phyloP scores from a whole-genome alignment of 2,329 filamentous ascomycete species.

The Diaporthe amygdali region DNA sequence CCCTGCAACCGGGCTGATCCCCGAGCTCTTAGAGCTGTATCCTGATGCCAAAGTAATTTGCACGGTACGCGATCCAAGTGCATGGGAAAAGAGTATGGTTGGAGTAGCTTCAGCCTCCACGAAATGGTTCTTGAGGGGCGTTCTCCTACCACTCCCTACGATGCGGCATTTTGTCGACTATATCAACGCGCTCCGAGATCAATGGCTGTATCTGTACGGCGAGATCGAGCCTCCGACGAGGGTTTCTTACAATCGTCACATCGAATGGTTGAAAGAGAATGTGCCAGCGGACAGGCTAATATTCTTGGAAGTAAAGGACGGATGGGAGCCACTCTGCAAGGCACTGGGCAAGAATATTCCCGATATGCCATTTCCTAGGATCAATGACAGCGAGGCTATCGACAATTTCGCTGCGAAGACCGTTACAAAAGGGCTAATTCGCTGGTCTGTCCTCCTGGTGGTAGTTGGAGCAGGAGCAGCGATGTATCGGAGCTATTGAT shows the following conservation, averaged over 20 bases:
- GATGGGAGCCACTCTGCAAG: constrained; percentile 46
- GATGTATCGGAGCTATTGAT: not conserved
- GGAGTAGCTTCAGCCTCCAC: constrained; percentile 38
- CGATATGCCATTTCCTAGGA: constrained; percentile 38
- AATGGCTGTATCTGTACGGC: constrained; percentile 34
- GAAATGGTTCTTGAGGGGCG: constrained; percentile 39
- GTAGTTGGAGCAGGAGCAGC: not conserved
- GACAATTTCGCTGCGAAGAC: not conserved
- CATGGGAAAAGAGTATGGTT: constrained; percentile 44
- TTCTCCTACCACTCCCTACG: constrained; percentile 39
- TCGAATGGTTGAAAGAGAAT: constrained; percentile 24
- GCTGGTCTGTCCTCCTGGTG: not conserved
- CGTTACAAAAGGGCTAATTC: not conserved
- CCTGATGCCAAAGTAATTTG: constrained; percentile 55
- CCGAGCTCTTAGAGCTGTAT: constrained; percentile 53
- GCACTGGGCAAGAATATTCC: constrained; percentile 43
- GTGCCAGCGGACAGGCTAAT: constrained; percentile 40
- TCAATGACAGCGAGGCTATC: constrained; percentile 32
- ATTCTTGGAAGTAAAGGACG: constrained; percentile 42
- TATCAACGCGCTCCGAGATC: constrained; percentile 29
- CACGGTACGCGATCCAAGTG: constrained; percentile 43
- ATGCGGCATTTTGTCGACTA: constrained; percentile 38
- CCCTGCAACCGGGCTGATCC: constrained; percentile 46
- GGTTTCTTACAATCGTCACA: constrained; percentile 21
- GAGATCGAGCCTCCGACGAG: constrained; percentile 29